phyloP scores from a whole-genome alignment of 1,139 yeast genomes.

The Lodderomyces oxycetoniae region DNA sequence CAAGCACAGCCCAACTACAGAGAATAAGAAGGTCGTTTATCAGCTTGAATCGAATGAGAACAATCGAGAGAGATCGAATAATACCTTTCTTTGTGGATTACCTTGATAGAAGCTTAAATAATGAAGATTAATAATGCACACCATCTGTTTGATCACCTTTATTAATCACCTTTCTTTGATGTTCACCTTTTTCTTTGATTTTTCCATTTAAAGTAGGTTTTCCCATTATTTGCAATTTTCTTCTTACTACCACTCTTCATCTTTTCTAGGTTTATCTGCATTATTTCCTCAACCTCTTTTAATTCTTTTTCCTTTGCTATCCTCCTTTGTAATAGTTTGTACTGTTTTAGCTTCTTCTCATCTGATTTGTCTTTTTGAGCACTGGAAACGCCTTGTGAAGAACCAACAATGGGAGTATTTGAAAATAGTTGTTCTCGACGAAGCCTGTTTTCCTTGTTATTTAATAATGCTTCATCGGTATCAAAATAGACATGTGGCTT shows the following conservation, averaged over 20 bases:
- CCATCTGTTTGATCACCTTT: too few relatives aligned
- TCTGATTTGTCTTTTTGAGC: constrained; percentile 40
- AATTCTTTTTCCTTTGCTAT: constrained; percentile 66
- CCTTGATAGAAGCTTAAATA: constrained; percentile 49
- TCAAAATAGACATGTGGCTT: constrained; percentile 62
- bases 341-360: constrained; percentile 55
- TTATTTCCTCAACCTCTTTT: constrained; percentile 60
- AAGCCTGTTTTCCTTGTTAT: constrained; percentile 69
- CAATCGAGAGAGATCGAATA: constrained; percentile 62
- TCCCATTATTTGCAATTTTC: constrained; percentile 67
- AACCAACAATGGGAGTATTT: constrained; percentile 25
- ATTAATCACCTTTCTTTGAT: background rate
- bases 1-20: constrained; percentile 76
- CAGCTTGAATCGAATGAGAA: constrained; percentile 72
- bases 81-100: constrained; percentile 70
- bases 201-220: constrained; percentile 77
- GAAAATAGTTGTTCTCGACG: constrained; percentile 56
- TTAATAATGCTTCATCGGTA: constrained; percentile 61
- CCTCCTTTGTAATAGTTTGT: constrained; percentile 50
- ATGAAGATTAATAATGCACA: constrained; percentile 18
- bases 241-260: constrained; percentile 89
- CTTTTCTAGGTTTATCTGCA: constrained; percentile 75
- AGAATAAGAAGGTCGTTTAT: constrained; percentile 80
- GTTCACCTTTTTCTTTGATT: constrained; percentile 68
- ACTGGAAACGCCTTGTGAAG: constrained; percentile 25